phyloP scores from a whole-genome alignment of 495 filamentous ascomycete species.

The Hypoxylon rickii region DNA sequence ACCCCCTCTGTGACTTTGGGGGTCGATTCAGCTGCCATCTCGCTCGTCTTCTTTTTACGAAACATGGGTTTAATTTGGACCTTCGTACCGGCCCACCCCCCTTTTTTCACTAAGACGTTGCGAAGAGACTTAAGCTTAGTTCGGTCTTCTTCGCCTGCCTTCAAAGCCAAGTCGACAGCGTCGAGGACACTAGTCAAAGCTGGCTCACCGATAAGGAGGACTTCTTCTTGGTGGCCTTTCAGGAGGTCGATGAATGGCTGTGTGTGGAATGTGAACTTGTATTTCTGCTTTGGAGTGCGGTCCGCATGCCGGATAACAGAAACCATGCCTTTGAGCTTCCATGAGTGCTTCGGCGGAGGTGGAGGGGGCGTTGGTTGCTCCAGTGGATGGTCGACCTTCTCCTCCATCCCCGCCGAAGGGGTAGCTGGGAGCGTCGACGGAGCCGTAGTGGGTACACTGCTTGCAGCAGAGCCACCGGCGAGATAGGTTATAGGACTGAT shows the following conservation, averaged over 20 bases:
- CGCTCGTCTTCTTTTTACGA: slow-evolving; percentile 72
- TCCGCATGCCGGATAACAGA: slow-evolving; percentile 95
- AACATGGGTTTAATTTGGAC: slow-evolving; percentile 99
- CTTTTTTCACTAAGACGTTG: slow-evolving; percentile 87
- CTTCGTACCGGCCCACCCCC: slow-evolving; percentile 92
- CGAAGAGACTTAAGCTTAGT: slow-evolving; percentile 82
- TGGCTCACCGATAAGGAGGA: slow-evolving; percentile 87
- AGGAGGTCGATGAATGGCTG: slow-evolving; percentile 93
- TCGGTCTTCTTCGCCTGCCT: slow-evolving; percentile 78
- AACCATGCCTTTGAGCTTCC: slow-evolving; percentile 98
- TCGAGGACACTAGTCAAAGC: slow-evolving; percentile 87
- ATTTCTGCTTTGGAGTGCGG: slow-evolving; percentile 97
- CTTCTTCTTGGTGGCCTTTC: slow-evolving; percentile 93
- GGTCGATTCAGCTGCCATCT: slow-evolving; percentile 31
- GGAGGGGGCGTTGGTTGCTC: slow-evolving; percentile 59
- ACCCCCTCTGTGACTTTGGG: slow-evolving; percentile 29
- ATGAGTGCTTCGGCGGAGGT: slow-evolving; percentile 90
- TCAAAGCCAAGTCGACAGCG: slow-evolving; percentile 79
- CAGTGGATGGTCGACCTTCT: slow-evolving; percentile 37
- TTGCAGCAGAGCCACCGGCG: slow-evolving; percentile 38
- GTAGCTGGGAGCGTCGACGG: slow-evolving; percentile 49
- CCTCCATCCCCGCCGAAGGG: slow-evolving; percentile 36
- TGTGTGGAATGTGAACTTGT: slow-evolving; percentile 98
- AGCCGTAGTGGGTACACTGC: slow-evolving; percentile 48
- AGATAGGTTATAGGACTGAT: slow-evolving; percentile 41